Evolutionary conservation across 2,329 filamentous ascomycete species (phyloP), one percentile per base, ranked within the genome.

Genomic region (Alternaria alternata): DNA sequence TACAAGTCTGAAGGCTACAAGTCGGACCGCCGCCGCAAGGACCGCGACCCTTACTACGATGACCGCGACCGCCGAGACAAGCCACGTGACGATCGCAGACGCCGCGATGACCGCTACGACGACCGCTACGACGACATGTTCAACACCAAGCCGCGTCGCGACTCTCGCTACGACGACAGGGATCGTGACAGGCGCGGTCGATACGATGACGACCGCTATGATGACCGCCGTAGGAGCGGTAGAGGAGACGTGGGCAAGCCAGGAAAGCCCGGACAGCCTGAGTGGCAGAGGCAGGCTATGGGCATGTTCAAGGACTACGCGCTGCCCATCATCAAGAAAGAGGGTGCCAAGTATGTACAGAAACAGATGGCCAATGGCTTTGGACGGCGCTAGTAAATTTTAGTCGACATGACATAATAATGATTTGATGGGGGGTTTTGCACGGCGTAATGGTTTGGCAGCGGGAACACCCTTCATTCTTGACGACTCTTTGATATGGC

Each of bases 251-350:
- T 42, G 4, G 62, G 62, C 34, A 67, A 65, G 48, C 54, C 51
- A 9, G 63, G 63, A 18, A 68, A 67, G 48, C 46, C 55, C 8
- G 65, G 63, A 12, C 63, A 67, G 55, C 68, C 66, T 0, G 63
- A 72, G 47, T 77, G 74, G 74, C 71, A 77, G 64, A 67, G 63
- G 38, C 66, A 77, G 55, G 74, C 72, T 1, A 65, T 73, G 64
- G 59, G 63, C 48, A 70, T 76, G 68, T 77, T 77, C 59, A 73
- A 67, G 43, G 61, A 71, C 12, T 77, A 77, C 41, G 74, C 74
- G 2, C 54, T 77, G 26, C 74, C 74, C 0, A 64, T 73, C 6
- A 76, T 77, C 63, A 77, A 77, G 63, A 65, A 64, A 6, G 72
- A 77, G 54, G 74, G 74, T 5, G 66, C 65, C 14, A 76, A 72